Base-by-base conservation (phyloP, 352 stramenopile genomes). In the Achlya hypogyna region DNA sequence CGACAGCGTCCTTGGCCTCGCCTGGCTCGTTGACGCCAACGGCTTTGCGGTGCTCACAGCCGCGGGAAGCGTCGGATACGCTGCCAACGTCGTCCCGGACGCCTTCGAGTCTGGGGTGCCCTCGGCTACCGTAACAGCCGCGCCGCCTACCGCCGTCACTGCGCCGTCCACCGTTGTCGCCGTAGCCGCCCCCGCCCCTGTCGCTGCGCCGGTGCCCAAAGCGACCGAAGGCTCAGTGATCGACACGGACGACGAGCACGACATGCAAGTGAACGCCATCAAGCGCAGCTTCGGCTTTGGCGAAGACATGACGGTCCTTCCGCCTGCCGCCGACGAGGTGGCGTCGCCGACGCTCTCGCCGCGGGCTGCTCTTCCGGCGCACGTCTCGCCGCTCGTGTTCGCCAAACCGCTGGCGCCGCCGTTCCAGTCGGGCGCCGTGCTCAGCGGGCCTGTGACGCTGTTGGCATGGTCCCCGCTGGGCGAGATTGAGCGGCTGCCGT, bases 281-380 rank as follows among this genome's bases (percentile, higher is more conserved):
- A 94, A 94, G 54, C 79, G 75, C 16, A 91, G 82, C 56, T 91
- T 91, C 38, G 85, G 85, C 1, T 94, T 94, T 69, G 85, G 82
- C 8, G 25, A 66, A 12, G 51, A 74, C 18, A 71, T 78, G 47
- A 69, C 74, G 1, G 59, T 73, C 3, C 58, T 69, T 5, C 51
- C 51, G 1, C 43, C 72, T 2, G 74, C 76, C 56, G 66, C 9
- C 8, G n/a, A 34, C 20, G 3, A 14, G 23, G 62, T 62, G 42
- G 8, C 43, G 42, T 27, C 42, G 42, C 34, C 65, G n/a, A 47
- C 29, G 22, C 25, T 65, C 0, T 78, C 73, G 2, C 69, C 72
- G 5, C 49, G 40, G 5, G 45, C 40, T 29, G 49, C 59, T 27
- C 29, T 67, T 25, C 29, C 43, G n/a, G 27, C 63, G 25, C 49